A percentile compares a stretch with the other conserved stretches of the same genome.
Evolutionary conservation across 352 stramenopile genomes (phyloP).

Genomic region (Globisporangium uncinulatum): DNA sequence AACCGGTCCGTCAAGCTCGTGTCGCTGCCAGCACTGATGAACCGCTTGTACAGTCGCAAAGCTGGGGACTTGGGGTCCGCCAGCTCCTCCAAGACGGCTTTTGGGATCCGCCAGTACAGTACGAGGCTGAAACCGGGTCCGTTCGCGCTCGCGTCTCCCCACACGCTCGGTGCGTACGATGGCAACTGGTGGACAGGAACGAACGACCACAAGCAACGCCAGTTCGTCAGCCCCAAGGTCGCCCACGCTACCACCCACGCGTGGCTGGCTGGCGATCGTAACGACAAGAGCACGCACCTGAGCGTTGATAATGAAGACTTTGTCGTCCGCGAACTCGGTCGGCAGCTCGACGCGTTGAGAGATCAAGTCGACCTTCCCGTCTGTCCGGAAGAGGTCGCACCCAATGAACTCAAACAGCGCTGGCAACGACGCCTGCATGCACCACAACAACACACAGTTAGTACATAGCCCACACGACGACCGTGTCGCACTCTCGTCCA

Average conservation of each 20-base stretch:
- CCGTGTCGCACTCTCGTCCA: too few relatives aligned
- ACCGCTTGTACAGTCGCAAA: slow-evolving; percentile 64
- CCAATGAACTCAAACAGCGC: slow-evolving; percentile 79
- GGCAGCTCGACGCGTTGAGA: slow-evolving; percentile 66
- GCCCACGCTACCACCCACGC: too few relatives aligned
- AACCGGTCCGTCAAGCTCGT: slow-evolving; percentile 73
- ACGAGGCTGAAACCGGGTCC: slow-evolving; percentile 70
- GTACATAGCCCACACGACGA: too few relatives aligned
- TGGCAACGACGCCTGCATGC: slow-evolving; percentile 30
- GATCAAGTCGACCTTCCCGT: slow-evolving; percentile 70
- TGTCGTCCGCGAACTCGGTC: slow-evolving; percentile 39
- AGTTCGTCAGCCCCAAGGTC: too few relatives aligned
- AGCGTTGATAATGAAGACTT: slow-evolving; percentile 78
- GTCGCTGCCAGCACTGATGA: slow-evolving; percentile 58
- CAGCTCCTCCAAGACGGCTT: slow-evolving; percentile 51
- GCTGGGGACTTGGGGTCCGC: slow-evolving; percentile 48
- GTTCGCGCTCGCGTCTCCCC: slow-evolving; percentile 55
- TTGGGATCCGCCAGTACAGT: slow-evolving; percentile 79
- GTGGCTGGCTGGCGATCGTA: not conserved
- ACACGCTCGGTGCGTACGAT: slow-evolving; percentile 71
- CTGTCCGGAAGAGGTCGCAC: slow-evolving; percentile 62
- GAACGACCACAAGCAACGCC: not conserved
- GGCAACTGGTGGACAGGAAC: slow-evolving; percentile 33
- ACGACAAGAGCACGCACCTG: slow-evolving; percentile 32
- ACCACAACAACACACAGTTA: not conserved